phyloP scores from a whole-genome alignment of 305 asterid genomes.

The Plantago rigida region DNA sequence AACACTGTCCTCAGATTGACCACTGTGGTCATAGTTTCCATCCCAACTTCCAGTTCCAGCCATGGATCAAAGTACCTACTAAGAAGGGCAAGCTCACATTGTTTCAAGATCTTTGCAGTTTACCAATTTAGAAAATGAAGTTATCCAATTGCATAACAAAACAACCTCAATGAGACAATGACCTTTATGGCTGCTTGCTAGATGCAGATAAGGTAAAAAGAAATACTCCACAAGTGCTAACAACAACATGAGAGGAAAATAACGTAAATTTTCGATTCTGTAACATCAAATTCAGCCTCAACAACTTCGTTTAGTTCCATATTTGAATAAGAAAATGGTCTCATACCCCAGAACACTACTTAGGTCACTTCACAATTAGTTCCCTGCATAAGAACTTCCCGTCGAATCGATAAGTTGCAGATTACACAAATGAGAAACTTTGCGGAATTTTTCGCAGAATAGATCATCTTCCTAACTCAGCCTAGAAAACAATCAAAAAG shows the following conservation, averaged over 20 bases:
- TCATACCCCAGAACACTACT: too few relatives aligned
- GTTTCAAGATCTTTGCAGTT: slow-evolving; percentile 2
- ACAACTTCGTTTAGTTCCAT: background rate
- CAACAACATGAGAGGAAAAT: background rate
- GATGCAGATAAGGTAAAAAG: background rate
- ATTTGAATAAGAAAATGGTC: background rate
- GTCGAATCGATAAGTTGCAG: too few relatives aligned
- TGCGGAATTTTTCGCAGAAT: background rate
- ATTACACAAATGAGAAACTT: too few relatives aligned
- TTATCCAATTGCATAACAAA: background rate
- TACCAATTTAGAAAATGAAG: background rate
- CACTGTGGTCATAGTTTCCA: slow-evolving; percentile 46
- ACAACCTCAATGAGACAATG: background rate
- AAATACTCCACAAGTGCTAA: background rate
- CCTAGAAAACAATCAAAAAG: background rate
- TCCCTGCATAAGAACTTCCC: too few relatives aligned
- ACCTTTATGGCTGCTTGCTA: background rate
- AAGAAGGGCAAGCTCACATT: slow-evolving; percentile 7
- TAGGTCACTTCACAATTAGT: too few relatives aligned
- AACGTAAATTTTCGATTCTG: background rate
- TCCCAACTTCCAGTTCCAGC: slow-evolving; percentile 77
- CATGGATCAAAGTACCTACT: slow-evolving; percentile 47
- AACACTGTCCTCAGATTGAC: slow-evolving; percentile 70
- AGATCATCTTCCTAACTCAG: background rate
- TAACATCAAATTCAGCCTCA: background rate